Evolutionary conservation across 352 stramenopile species (phyloP), one percentile per base, ranked within the genome.

Genomic region (Globisporangium spiculum): DNA sequence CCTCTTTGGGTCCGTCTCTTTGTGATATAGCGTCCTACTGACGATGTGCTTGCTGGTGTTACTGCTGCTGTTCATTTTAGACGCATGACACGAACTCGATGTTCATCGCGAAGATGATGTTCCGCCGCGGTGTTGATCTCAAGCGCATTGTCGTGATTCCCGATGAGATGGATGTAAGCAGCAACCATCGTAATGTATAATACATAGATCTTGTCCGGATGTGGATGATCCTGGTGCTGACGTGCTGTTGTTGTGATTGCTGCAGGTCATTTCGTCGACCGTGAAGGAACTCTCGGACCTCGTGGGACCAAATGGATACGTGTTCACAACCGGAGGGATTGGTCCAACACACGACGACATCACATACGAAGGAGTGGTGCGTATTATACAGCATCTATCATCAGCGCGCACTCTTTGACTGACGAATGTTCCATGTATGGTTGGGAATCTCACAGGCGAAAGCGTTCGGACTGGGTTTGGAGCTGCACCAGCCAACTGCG

Each of bases 301-400:
- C 14, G 88, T 96, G 4, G 86, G 88, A 0, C 76, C 79, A 16
- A 81, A 61, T n/a, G 88, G 88, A 44, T 96, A 92, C 60, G 86
- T 96, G n/a, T 82, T 96, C 75, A 94, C 88, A 20, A 93, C 88
- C 16, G 88, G 88, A 66, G 88, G 88, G 24, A 94, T 96, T 46
- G 88, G 88, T 5, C 88, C 86, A 12, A 96, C 88, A 10, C 88
- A 96, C 58, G 88, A 96, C 72, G 88, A 96, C 69, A 93, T 96
- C 74, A 96, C 88, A 12, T 96, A 96, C 69, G 83, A 94, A 67
- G 86, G 83, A 68, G 83, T 94, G 68, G 86, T 91, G 67, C 54
- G 71, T 69, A n/a, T 66, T n/a, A 22, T 22, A n/a, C 26, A 16
- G 0, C 12, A 3, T 26, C 34, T 20, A 5, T 56, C 8, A 16